These are phyloP conservation scores for Trichoderma lentiforme DNA, from an alignment of 2,329 filamentous ascomycete genomes.

Conservation along the genomic window DNA sequence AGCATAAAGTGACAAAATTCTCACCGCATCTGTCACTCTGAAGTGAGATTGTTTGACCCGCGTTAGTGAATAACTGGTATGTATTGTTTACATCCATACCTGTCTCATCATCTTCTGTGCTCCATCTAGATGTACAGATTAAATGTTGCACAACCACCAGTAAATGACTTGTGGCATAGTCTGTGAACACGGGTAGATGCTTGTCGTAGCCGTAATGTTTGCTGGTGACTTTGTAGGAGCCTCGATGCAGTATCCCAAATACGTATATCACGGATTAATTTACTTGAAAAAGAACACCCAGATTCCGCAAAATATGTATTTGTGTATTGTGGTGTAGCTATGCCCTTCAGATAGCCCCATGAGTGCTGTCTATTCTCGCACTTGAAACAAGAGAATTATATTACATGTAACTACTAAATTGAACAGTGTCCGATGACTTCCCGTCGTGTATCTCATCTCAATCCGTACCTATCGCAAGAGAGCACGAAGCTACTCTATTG, in stretches of 20 bases:
- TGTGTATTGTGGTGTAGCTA: background rate
- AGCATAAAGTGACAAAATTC: background rate
- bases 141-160: background rate
- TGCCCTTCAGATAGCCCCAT: background rate
- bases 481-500: background rate
- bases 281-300: background rate
- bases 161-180: background rate
- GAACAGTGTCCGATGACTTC: background rate
- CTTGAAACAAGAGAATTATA: background rate
- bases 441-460: background rate
- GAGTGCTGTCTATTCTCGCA: background rate
- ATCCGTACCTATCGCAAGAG: background rate
- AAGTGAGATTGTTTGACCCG: background rate
- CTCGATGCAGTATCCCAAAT: background rate
- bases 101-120: background rate
- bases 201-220: background rate
- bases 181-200: slow-evolving; percentile 1
- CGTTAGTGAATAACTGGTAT: background rate
- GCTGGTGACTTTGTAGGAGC: background rate
- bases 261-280: background rate
- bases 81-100: background rate
- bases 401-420: background rate
- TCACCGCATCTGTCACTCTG: background rate
- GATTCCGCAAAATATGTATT: background rate
- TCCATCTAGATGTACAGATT: background rate